Evolutionary conservation across 768 basidiomycete species (phyloP).

Genomic region (Jaapia argillacea): DNA sequence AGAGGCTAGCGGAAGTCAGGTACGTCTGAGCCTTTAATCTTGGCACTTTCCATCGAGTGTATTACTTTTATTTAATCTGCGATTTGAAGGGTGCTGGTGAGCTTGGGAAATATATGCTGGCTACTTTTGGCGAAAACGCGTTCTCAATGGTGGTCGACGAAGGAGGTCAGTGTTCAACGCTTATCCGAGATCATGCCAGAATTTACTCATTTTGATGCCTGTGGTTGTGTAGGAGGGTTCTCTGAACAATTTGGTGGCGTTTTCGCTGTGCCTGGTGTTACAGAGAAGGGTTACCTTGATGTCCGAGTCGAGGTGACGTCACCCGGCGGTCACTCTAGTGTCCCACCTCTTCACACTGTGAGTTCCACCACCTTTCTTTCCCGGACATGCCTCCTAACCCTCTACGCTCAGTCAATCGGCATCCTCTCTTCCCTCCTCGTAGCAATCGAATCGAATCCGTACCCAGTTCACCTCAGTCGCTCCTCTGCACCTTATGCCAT

Average conservation of each 20-base stretch:
- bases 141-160: constrained; percentile 52
- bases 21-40: too few species aligned
- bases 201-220: neutral
- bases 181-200: constrained; percentile 2
- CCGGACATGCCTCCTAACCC: neutral
- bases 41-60: neutral
- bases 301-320: constrained; percentile 31
- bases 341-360: constrained; percentile 43
- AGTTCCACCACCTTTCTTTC: constrained; percentile 1
- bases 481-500: constrained; percentile 21
- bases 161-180: too few species aligned
- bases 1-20: constrained; percentile 25
- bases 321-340: constrained; percentile 45
- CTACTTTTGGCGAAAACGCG: constrained; percentile 36
- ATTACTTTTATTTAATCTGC: neutral
- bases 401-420: constrained; percentile 32
- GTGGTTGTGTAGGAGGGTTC: constrained; percentile 16
- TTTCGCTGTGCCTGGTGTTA: constrained; percentile 21
- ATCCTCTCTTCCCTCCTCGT: constrained; percentile 38
- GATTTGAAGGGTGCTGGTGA: constrained; percentile 30
- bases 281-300: constrained; percentile 35
- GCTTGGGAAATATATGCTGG: constrained; percentile 29
- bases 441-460: constrained; percentile 36
- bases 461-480: constrained; percentile 20
- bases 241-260: constrained; percentile 17